Evolutionary conservation across 176 grass and related monocot genomes (phyloP).

Genomic region (Thinopyrum elongatum): DNA sequence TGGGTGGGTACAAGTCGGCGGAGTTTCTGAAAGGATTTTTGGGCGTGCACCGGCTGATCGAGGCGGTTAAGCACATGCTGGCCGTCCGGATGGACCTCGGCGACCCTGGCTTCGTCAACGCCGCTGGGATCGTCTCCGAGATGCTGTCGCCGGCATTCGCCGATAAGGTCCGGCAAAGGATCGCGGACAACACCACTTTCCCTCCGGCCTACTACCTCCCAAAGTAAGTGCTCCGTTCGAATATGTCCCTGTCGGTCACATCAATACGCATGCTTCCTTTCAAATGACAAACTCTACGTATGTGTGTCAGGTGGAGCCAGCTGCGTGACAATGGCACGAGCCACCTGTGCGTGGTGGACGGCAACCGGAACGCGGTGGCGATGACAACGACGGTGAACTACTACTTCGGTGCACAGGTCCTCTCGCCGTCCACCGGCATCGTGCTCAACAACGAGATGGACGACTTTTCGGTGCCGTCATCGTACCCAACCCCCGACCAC

Average conservation of each 20-base stretch:
- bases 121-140: slow-evolving; percentile 39
- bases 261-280: slow-evolving; percentile 63
- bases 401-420: slow-evolving; percentile 53
- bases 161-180: slow-evolving; percentile 38
- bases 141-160: slow-evolving; percentile 69
- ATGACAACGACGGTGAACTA: slow-evolving; percentile 80
- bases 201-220: slow-evolving; percentile 63
- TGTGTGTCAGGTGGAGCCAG: slow-evolving; percentile 61
- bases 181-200: slow-evolving; percentile 79
- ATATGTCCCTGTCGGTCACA: slow-evolving; percentile 65
- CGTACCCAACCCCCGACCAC: slow-evolving; percentile 39
- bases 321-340: slow-evolving; percentile 73
- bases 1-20: too few species aligned
- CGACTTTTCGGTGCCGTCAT: slow-evolving; percentile 67
- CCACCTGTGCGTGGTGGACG: slow-evolving; percentile 79
- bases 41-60: too few species aligned
- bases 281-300: too few species aligned
- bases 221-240: slow-evolving; percentile 27
- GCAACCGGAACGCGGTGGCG: slow-evolving; percentile 71
- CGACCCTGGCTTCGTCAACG: slow-evolving; percentile 68
- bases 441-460: slow-evolving; percentile 95
- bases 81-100: background rate
- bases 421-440: slow-evolving; percentile 85
- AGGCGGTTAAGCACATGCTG: too few species aligned
- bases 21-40: too few species aligned